These are phyloP conservation scores for Chlorella sp. DNA, from an alignment of 139 green algal species.

Conservation along the genomic window DNA sequence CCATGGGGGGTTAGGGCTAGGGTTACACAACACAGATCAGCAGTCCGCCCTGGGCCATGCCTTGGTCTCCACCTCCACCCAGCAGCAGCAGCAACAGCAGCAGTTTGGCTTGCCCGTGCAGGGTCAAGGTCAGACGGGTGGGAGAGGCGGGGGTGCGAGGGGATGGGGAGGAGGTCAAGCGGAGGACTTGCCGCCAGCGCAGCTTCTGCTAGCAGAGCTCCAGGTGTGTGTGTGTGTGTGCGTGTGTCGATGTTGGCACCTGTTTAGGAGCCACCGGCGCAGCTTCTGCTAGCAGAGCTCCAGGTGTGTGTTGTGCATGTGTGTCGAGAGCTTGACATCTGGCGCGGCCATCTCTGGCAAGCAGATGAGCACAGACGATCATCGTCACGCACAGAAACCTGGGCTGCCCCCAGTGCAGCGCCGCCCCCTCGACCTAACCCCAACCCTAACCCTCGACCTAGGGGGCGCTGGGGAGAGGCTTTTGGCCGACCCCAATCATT, in stretches of 20 bases:
- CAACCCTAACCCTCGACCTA: too few species aligned
- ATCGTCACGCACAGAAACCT: neutral
- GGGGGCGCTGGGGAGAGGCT: neutral
- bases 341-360: neutral
- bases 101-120: neutral
- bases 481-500: neutral
- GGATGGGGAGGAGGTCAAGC: too few species aligned
- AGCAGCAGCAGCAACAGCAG: constrained; percentile 16
- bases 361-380: neutral
- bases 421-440: too few species aligned
- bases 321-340: neutral
- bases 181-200: neutral
- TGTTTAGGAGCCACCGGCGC: neutral
- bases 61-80: too few species aligned
- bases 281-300: neutral
- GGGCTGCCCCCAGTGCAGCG: neutral
- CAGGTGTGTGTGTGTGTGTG: neutral
- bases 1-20: too few species aligned
- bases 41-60: too few species aligned
- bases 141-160: too few species aligned
- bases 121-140: neutral
- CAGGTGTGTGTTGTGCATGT: neutral
- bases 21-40: too few species aligned
- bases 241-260: too few species aligned
- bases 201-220: neutral